Evolutionary conservation across 495 filamentous ascomycete species (phyloP).

Genomic region (Penicillium bovifimosum): DNA sequence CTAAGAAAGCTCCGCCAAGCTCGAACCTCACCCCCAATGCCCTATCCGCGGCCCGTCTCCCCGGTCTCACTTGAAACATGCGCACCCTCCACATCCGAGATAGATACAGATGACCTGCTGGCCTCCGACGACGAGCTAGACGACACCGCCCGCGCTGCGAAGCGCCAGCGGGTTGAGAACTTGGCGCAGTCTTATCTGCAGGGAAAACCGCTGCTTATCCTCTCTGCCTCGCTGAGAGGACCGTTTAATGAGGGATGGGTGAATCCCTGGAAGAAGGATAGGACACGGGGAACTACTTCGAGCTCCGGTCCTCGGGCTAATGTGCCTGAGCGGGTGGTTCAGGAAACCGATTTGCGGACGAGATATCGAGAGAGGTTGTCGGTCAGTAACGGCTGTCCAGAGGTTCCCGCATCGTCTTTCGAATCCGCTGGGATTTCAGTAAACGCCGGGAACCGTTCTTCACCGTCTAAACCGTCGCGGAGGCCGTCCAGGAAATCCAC

Average conservation of each 20-base stretch:
- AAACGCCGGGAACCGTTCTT: background rate
- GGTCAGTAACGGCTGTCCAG: background rate
- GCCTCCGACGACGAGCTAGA: constrained; percentile 58
- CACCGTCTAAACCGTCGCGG: background rate
- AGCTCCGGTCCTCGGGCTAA: background rate
- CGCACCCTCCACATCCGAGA: constrained; percentile 32
- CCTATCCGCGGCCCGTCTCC: constrained; percentile 34
- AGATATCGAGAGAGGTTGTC: constrained; percentile 8
- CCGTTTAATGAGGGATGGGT: constrained; percentile 59
- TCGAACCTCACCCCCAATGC: constrained; percentile 30
- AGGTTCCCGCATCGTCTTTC: background rate
- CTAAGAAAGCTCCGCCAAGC: background rate
- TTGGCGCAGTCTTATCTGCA: constrained; percentile 54
- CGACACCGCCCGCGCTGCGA: constrained; percentile 42
- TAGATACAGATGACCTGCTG: constrained; percentile 38
- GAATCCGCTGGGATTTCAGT: background rate
- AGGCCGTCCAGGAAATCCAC: background rate
- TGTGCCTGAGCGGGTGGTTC: constrained; percentile 8
- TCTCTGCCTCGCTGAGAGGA: constrained; percentile 57
- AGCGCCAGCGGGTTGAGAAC: constrained; percentile 52
- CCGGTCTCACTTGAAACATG: constrained; percentile 43
- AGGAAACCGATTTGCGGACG: constrained; percentile 15
- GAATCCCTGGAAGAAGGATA: constrained; percentile 56
- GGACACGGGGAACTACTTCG: constrained; percentile 2
- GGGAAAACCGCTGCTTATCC: constrained; percentile 52